A percentile compares a stretch with the other conserved stretches of the same genome.
phyloP scores from a whole-genome alignment of 1,284 basidiomycete genomes.

The Quambalaria eucalypti region DNA sequence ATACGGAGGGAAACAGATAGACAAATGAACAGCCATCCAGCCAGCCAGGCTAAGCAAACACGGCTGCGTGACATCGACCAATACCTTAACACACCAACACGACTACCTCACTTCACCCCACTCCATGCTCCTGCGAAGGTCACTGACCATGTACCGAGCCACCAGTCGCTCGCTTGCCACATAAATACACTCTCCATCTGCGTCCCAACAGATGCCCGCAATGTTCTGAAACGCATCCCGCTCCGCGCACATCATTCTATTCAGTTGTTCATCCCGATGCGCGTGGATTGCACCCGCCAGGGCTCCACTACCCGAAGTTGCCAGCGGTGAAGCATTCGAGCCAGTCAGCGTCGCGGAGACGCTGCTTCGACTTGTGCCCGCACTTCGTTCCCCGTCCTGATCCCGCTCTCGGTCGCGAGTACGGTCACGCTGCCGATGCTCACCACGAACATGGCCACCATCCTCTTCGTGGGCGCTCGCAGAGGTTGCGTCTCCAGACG shows the following conservation, averaged over 20 bases:
- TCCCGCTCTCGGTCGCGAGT: too few relatives aligned
- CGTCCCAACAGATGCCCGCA: slow-evolving; percentile 28
- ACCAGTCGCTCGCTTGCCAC: slow-evolving; percentile 18
- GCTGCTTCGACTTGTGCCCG: not conserved
- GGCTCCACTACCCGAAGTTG: not conserved
- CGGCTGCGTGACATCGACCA: too few relatives aligned
- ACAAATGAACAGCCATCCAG: too few relatives aligned
- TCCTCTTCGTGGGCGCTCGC: too few relatives aligned
- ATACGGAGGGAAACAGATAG: too few relatives aligned
- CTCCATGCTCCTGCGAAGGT: slow-evolving; percentile 1
- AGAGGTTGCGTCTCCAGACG: too few relatives aligned
- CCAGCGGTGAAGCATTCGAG: not conserved
- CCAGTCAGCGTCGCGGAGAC: not conserved
- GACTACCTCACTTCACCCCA: not conserved
- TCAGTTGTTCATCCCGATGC: too few relatives aligned
- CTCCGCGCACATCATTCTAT: too few relatives aligned
- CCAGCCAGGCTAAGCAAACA: too few relatives aligned
- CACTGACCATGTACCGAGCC: slow-evolving; percentile 15
- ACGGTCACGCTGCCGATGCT: too few relatives aligned
- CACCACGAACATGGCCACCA: too few relatives aligned
- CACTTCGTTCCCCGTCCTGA: not conserved
- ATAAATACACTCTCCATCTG: slow-evolving; percentile 22
- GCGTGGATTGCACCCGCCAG: too few relatives aligned
- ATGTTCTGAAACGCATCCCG: slow-evolving; percentile 11
- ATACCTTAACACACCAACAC: not conserved